Percentiles rank a stretch among this genome's conserved stretches.
These are phyloP conservation scores for Chaetomium tenue DNA, from an alignment of 495 filamentous ascomycete genomes.

Conservation along the genomic window DNA sequence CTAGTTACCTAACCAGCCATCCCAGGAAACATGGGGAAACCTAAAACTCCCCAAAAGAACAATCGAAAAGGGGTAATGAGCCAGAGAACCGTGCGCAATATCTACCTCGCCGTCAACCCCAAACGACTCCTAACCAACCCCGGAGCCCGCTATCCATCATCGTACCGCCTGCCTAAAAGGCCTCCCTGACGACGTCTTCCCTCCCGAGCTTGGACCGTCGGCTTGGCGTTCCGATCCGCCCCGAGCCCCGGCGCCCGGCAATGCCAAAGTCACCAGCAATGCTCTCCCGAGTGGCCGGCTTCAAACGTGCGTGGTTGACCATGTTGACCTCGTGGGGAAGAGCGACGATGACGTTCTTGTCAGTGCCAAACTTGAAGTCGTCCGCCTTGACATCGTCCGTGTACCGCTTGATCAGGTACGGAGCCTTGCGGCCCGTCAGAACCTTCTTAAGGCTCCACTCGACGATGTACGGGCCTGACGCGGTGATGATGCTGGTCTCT, in stretches of 20 bases:
- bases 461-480: conserved; percentile 95
- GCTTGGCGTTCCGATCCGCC: conserved; percentile 51
- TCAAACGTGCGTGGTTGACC: conserved; percentile 80
- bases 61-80: background rate
- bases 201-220: conserved; percentile 60
- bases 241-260: conserved; percentile 48
- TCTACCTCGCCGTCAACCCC: background rate
- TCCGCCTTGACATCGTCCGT: conserved; percentile 95
- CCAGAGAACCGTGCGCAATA: background rate
- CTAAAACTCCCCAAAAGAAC: conserved; percentile 13
- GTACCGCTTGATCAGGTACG: conserved; percentile 95
- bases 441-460: conserved; percentile 95
- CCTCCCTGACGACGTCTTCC: conserved; percentile 81
- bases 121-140: background rate
- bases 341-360: conserved; percentile 97
- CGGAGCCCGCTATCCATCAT: no score
- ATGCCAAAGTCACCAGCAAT: conserved; percentile 60
- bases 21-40: background rate
- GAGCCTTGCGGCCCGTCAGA: conserved; percentile 70
- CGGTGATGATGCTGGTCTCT: conserved; percentile 92
- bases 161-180: conserved; percentile 55
- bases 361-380: conserved; percentile 94
- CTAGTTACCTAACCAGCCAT: conserved; percentile 16
- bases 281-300: conserved; percentile 87
- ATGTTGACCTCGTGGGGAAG: conserved; percentile 97